Evolutionary conservation across 1,139 yeast genomes (phyloP), one percentile per base, ranked within the genome.

Genomic region (Hanseniaspora uvarum): DNA sequence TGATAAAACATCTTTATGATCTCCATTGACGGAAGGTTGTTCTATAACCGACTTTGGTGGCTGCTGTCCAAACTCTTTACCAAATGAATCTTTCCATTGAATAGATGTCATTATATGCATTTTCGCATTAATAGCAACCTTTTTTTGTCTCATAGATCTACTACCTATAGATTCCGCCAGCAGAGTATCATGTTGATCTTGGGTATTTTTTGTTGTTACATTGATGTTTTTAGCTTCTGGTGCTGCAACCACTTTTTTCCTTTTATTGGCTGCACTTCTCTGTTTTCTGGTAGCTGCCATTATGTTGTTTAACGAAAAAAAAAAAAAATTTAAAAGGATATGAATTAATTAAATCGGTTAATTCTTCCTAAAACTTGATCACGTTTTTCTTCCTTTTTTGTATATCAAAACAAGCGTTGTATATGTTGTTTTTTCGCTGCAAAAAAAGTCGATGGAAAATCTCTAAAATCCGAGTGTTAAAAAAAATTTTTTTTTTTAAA

Each of bases 1-100:
- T 87, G 63, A 87, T 89, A 30, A 86, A 70, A 59, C 89, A 96
- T 53, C 97, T 79, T 64, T 86, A 95, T 62, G 53, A 14, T 53
- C 55, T 18, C 39, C 37, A 33, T 39, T 53, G 11, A 48, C 53
- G 16, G 50, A 18, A 23, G 55, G 46, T 12, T 50, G 53, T 77
- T 53, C 55, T 38, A 53, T 43, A 18, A 53, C 28, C 16, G 53
- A 53, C 38, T 49, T 45, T 18, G 50, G 50, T 4, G 54, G 54
- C 24, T 45, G 54, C 5, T 38, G 37, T 7, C 39, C 49, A 51
- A 18, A 34, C 19, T 43, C 54, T 30, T 21, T 30, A 4, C 41
- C 48, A 23, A 4, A 37, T 44, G 46, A 26, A n/a, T 12, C 8
- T 4, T 37, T 45, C 54, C 54, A 52, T 36, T 45, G 40, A 3